These are phyloP conservation scores for Corymbia maculata DNA, from an alignment of 345 rosid genomes.

Conservation along the genomic window DNA sequence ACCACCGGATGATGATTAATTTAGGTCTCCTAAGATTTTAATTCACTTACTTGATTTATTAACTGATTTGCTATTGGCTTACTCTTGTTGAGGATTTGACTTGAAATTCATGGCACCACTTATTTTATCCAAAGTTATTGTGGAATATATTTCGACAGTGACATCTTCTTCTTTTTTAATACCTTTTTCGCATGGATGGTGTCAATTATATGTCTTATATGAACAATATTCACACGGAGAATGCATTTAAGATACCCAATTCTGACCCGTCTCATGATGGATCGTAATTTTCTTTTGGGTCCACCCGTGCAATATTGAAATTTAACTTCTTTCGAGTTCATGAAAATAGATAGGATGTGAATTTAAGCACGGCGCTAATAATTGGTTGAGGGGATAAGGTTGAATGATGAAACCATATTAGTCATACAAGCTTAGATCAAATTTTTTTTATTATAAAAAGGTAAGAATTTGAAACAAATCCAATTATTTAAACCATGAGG, in stretches of 20 bases:
- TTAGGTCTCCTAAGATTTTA: not conserved
- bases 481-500: not conserved
- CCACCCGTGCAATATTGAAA: not conserved
- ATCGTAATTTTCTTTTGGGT: not conserved
- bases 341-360: not conserved
- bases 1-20: not conserved
- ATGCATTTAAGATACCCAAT: not conserved
- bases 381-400: not conserved
- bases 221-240: not conserved
- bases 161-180: fast-evolving
- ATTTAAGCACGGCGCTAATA: not conserved
- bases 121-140: not conserved
- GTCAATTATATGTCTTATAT: no score
- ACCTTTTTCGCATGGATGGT: no score
- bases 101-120: not conserved
- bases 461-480: not conserved
- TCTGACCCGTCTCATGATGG: not conserved
- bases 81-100: not conserved
- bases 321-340: no score
- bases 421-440: not conserved
- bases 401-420: not conserved
- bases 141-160: not conserved
- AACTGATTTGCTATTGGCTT: not conserved
- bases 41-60: not conserved
- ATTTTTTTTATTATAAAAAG: not conserved